These are phyloP conservation scores for Leishmania tarentolae DNA, from an alignment of 208 protist genomes.

Conservation along the genomic window DNA sequence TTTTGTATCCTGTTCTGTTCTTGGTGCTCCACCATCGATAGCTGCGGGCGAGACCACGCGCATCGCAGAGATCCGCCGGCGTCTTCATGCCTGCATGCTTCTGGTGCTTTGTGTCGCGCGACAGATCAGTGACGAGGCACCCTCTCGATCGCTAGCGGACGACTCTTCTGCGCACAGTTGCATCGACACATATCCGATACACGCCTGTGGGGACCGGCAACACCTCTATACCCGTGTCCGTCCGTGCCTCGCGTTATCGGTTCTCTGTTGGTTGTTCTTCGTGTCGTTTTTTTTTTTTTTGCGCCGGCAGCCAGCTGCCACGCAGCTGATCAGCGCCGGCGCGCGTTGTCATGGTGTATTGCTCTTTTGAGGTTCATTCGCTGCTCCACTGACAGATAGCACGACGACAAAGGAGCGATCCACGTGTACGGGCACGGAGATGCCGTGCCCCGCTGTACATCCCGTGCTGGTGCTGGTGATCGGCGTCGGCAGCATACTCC, in stretches of 20 bases:
- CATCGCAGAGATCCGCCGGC: neutral
- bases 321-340: neutral
- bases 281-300: no score
- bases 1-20: neutral
- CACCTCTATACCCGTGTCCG: neutral
- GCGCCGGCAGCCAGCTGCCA: neutral
- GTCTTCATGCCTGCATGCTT: neutral
- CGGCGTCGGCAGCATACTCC: neutral
- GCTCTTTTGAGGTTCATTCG: neutral
- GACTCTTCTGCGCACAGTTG: neutral
- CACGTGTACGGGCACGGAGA: neutral
- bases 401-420: neutral
- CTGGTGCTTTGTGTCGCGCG: neutral
- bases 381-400: neutral
- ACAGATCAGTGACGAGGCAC: neutral
- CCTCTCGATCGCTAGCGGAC: neutral
- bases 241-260: neutral
- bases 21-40: neutral
- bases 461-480: neutral
- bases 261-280: no score
- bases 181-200: neutral
- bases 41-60: neutral
- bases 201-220: neutral
- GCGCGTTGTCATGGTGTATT: neutral
- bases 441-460: neutral